Evolutionary conservation across 352 stramenopile species (phyloP).

Genomic region (Globisporangium iwayamae): DNA sequence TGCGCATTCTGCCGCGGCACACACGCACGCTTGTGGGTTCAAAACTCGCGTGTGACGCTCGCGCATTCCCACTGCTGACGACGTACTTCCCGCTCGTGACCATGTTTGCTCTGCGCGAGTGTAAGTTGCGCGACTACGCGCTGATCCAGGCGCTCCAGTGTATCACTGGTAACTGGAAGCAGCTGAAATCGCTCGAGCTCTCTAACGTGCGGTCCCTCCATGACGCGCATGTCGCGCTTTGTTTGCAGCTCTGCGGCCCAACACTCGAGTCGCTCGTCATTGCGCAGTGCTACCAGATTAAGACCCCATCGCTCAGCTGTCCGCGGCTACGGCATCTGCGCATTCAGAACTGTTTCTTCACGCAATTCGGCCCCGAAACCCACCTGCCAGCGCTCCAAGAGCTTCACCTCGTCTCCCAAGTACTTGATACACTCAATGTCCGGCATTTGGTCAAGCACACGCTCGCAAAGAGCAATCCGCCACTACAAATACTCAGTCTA

Average conservation of each 20-base stretch:
- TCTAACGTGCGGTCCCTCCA: constrained; percentile 41
- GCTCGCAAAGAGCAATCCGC: constrained; percentile 20
- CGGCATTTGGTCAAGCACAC: constrained; percentile 41
- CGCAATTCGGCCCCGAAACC: constrained; percentile 36
- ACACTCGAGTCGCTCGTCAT: constrained; percentile 46
- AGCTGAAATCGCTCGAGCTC: constrained; percentile 43
- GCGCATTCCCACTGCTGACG: constrained; percentile 8
- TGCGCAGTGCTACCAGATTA: constrained; percentile 57
- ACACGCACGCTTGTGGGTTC: constrained; percentile 11
- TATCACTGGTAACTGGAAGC: neutral
- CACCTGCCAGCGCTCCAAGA: constrained; percentile 42
- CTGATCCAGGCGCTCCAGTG: neutral
- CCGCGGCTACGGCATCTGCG: constrained; percentile 31
- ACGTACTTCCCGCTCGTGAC: constrained; percentile 14
- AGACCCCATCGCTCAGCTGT: constrained; percentile 35
- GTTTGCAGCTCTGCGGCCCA: constrained; percentile 25
- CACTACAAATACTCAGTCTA: constrained; percentile 33
- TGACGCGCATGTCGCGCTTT: constrained; percentile 39
- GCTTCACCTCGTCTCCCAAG: constrained; percentile 44
- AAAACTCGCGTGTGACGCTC: neutral
- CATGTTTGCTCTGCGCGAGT: constrained; percentile 4
- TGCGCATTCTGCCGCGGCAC: constrained; percentile 5
- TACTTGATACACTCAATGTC: constrained; percentile 36
- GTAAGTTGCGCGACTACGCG: neutral
- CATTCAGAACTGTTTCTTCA: constrained; percentile 45